Base-by-base conservation (phyloP, 768 basidiomycete genomes). In the Calocera cornea region DNA sequence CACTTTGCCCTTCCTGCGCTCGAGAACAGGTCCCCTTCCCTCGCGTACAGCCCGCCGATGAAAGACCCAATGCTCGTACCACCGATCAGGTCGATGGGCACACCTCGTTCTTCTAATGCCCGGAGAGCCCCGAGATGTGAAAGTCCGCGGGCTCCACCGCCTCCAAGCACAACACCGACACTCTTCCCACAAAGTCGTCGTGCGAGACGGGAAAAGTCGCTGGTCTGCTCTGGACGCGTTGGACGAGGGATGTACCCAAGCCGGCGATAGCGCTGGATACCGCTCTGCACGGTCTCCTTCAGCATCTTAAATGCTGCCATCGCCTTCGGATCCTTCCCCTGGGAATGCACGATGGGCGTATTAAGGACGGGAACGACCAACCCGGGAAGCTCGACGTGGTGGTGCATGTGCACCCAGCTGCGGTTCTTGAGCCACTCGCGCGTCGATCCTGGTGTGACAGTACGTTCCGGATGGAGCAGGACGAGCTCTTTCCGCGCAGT, bases 401-500 rank as follows among this genome's bases (percentile, higher is more conserved):
- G 87, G 75, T 98, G 95, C 70, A 92, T 92, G 75, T 97, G 92
- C 1, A 95, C 83, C 95, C 95, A 98, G 22, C 94, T 90, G 54
- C 97, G 92, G 72, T 84, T 90, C 92, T 93, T 92, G 65, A 99
- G 81, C 95, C 97, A 99, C 75, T 90, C 89, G 44, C 95, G 84
- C 40, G 97, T 99, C 10, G 90, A 94, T 1, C 95, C 95, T 2
- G 94, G 87, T 10, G 83, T 79, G 2, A 98, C 91, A 24, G 87
- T 87, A 41, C 94, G 87, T 74, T 97, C 92, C 1, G 94, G 87
- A 73, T 99, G 97, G 11, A 99, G 80, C 2, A 99, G 80, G 2
- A 99, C 88, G 31, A 99, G 84, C 75, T 99, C 97, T 77, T 98
- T 98, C 66, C 97, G 80, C n/a, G 95, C 97, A 0, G 95, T 98